These are phyloP conservation scores for Dryadomyces quercivorus DNA, from an alignment of 2,329 filamentous ascomycete species.

Conservation along the genomic window DNA sequence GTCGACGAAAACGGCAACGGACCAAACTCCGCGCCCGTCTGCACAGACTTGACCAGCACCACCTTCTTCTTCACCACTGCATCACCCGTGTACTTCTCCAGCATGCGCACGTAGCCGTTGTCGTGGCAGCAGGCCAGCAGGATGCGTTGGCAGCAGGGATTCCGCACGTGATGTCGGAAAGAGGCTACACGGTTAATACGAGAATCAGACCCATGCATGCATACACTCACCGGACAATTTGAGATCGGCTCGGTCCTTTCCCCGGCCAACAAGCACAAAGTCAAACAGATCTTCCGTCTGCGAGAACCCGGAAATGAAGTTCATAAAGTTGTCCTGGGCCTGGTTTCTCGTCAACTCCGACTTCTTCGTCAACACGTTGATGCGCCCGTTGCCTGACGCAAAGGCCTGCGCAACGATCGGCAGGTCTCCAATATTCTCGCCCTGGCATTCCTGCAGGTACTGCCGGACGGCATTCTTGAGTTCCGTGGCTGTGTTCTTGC, in stretches of 20 bases:
- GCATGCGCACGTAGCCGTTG: slow-evolving; percentile 3
- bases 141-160: slow-evolving; percentile 1
- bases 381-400: neutral
- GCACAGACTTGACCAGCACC: neutral
- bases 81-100: neutral
- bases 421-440: neutral
- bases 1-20: neutral
- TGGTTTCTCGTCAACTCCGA: neutral
- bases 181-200: neutral
- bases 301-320: slow-evolving; percentile 1
- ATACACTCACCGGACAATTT: neutral
- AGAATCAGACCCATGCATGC: neutral
- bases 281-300: slow-evolving; percentile 1
- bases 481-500: neutral
- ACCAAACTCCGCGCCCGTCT: neutral
- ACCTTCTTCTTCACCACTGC: neutral
- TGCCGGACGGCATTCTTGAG: neutral
- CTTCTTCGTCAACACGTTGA: neutral
- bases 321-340: neutral
- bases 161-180: neutral
- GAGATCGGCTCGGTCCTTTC: neutral
- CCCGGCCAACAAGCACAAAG: slow-evolving; percentile 1
- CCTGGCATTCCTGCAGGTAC: neutral
- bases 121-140: slow-evolving; percentile 2
- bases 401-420: neutral